phyloP scores from a whole-genome alignment of 768 basidiomycete genomes.

The Gloeophyllum trabeum region DNA sequence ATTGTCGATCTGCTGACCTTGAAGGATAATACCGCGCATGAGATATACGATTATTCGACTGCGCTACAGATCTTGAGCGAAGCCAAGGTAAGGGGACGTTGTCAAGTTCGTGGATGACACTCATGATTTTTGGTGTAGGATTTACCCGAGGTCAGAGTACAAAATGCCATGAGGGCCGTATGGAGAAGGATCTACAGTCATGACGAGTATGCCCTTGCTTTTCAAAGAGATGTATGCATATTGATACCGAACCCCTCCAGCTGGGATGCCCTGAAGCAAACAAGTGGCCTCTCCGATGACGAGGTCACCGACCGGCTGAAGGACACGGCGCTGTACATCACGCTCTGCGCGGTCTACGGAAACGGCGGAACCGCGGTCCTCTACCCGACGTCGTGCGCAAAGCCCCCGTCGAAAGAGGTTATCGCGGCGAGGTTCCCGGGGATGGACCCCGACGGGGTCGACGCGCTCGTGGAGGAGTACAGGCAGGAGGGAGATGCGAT shows the following conservation, averaged over 20 bases:
- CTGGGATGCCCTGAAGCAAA: slow-evolving; percentile 70
- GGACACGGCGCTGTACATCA: slow-evolving; percentile 63
- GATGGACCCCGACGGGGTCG: slow-evolving; percentile 53
- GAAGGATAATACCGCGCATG: slow-evolving; percentile 63
- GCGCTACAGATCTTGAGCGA: too few relatives aligned
- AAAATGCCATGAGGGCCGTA: too few relatives aligned
- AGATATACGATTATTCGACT: slow-evolving; percentile 54
- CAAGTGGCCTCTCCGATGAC: slow-evolving; percentile 64
- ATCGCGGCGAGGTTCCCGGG: slow-evolving; percentile 67
- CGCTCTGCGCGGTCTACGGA: slow-evolving; percentile 42
- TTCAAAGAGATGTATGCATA: background rate
- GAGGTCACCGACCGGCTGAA: slow-evolving; percentile 65
- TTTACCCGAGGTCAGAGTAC: too few relatives aligned
- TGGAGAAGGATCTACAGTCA: slow-evolving; percentile 87
- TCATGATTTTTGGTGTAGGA: too few relatives aligned
- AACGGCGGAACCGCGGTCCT: too few relatives aligned
- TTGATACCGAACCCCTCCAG: slow-evolving; percentile 25
- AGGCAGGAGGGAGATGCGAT: slow-evolving; percentile 47
- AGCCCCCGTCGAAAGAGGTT: slow-evolving; percentile 46
- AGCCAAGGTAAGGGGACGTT: too few relatives aligned
- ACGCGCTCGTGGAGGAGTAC: slow-evolving; percentile 48
- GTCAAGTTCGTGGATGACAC: too few relatives aligned
- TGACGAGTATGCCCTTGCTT: slow-evolving; percentile 58
- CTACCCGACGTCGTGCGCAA: slow-evolving; percentile 44
- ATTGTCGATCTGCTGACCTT: slow-evolving; percentile 75